Base-by-base conservation (phyloP, 768 basidiomycete species). In the Suillus subalutaceus region DNA sequence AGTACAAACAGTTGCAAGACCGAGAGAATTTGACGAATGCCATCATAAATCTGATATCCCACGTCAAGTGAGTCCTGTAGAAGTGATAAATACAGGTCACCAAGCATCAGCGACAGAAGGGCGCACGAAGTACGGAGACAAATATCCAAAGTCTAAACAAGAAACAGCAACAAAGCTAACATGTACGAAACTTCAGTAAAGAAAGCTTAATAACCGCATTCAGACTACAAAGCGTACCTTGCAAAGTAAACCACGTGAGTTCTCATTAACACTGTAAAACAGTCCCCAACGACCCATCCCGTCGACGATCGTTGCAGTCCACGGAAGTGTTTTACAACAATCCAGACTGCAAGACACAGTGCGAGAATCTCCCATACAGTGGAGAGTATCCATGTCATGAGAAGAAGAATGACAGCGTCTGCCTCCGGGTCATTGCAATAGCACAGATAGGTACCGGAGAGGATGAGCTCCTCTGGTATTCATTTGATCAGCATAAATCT, bases 241-340 rank as follows among this genome's bases (percentile, higher is more conserved):
- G 30, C 30, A 32, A 55, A 55, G 53, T 55, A 55, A 32, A 55
- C 18, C 53, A 32, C 53, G 8, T 55, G 53, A 10, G 53, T 55
- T 32, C 32, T 55, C 8, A 55, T 55, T 18, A 55, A 32, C 53
- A 55, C 53, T 2, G 18, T 18, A 10, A 55, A 18, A 32, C 30
- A 32, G 53, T 18, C 53, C 30, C 53, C 16, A 55, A 55, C 8
- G 4, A 9, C 10, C 53, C 53, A 18, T 32, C 30, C 30, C 5
- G 9, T 18, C 9, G 18, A 10, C 4, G 16, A 10, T 32, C 18
- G 53, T 55, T 18, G 53, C 30, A 55, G 18, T 10, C 10, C 53
- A 55, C 53, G 30, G 2, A 55, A 55, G 53, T 55, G 53, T 55
- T 55, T 55, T 10, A 55, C 16, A 32, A 10, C 53, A 55, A 55